These are phyloP conservation scores for Gypsophila paniculata DNA, from an alignment of 179 eudicot genomes.

Conservation along the genomic window DNA sequence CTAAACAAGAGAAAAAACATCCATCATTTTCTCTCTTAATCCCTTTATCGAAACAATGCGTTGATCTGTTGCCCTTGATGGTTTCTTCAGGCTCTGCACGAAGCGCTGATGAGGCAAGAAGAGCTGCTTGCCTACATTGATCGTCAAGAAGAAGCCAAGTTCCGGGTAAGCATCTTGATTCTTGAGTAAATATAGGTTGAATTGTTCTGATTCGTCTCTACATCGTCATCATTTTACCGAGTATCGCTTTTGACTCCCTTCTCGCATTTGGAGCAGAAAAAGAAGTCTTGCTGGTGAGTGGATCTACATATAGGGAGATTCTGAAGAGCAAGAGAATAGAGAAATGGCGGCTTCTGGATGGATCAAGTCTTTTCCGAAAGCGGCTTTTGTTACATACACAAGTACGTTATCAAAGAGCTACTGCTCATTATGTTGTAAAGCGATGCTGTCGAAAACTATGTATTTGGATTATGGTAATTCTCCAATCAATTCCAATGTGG, in stretches of 20 bases:
- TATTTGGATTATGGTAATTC: slow-evolving; percentile 8
- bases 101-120: slow-evolving; percentile 93
- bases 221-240: not conserved
- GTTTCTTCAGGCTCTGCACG: slow-evolving; percentile 59
- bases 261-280: slow-evolving; percentile 53
- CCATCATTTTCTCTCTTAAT: not conserved
- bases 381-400: slow-evolving; percentile 13
- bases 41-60: not conserved
- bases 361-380: slow-evolving; percentile 2
- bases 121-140: slow-evolving; percentile 91
- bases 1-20: no score
- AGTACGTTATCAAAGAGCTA: slow-evolving; percentile 16
- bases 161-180: slow-evolving; percentile 40
- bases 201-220: not conserved
- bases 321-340: not conserved
- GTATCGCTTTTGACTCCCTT: slow-evolving; percentile 13
- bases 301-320: not conserved
- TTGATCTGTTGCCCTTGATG: not conserved
- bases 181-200: not conserved
- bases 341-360: slow-evolving; percentile 6
- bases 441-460: slow-evolving; percentile 25
- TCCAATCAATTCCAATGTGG: slow-evolving; percentile 18
- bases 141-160: slow-evolving; percentile 67
- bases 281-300: slow-evolving; percentile 80
- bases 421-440: slow-evolving; percentile 31